phyloP scores from a whole-genome alignment of 495 filamentous ascomycete species.

The Trypethelium eluteriae region DNA sequence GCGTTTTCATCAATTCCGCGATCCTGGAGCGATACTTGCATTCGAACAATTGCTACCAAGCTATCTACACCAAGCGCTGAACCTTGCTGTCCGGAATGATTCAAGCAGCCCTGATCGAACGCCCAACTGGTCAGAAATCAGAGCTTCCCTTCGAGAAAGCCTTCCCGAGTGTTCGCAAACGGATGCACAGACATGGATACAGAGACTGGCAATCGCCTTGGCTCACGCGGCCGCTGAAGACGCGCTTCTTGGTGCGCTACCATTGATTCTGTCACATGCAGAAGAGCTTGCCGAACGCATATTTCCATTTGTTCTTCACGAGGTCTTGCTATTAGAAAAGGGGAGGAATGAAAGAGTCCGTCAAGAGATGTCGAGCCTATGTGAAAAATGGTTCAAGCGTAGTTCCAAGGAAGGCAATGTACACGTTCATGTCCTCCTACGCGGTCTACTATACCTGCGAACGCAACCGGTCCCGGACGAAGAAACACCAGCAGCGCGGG shows the following conservation, averaged over 20 bases:
- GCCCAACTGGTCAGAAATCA: neutral
- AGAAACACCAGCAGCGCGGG: constrained; percentile 64
- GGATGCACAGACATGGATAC: constrained; percentile 52
- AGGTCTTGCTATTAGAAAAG: constrained; percentile 55
- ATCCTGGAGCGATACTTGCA: constrained; percentile 19
- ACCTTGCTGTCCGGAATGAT: neutral
- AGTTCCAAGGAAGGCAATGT: constrained; percentile 36
- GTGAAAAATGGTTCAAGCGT: constrained; percentile 44
- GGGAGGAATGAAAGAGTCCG: constrained; percentile 45
- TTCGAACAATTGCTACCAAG: constrained; percentile 25
- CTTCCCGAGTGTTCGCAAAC: neutral
- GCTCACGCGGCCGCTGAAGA: constrained; percentile 52
- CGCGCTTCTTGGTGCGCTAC: constrained; percentile 58
- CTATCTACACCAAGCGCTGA: neutral
- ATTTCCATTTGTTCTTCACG: constrained; percentile 50
- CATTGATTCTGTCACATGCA: constrained; percentile 52
- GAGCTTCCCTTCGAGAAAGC: neutral
- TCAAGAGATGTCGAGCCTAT: constrained; percentile 42
- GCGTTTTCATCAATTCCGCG: constrained; percentile 34
- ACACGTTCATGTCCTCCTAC: constrained; percentile 58
- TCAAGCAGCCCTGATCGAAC: neutral
- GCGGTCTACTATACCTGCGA: constrained; percentile 78
- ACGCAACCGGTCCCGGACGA: constrained; percentile 72
- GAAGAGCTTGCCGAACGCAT: constrained; percentile 47
- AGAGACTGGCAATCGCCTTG: constrained; percentile 53